A percentile compares a stretch with the other conserved stretches of the same genome.
Evolutionary conservation across 2,329 filamentous ascomycete genomes (phyloP).

Genomic region (Monilinia vaccinii-corymbosi): DNA sequence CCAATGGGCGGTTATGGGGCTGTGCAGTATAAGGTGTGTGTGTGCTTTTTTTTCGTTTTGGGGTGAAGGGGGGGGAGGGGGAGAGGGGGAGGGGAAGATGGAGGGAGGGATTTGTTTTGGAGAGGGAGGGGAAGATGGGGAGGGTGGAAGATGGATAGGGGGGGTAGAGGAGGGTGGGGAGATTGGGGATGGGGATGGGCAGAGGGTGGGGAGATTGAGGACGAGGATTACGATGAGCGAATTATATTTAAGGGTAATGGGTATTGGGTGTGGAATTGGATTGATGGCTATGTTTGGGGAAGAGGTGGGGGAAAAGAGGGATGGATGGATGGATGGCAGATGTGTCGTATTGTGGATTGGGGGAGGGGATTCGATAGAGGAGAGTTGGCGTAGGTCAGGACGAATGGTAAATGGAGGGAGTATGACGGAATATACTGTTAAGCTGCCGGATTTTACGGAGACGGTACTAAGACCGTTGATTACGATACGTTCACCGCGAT

Average conservation of each 20-base stretch:
- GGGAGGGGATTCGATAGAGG: no score
- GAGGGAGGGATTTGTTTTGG: no score
- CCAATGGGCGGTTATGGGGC: conserved; percentile 90
- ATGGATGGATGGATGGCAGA: not conserved
- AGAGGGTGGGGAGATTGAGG: not conserved
- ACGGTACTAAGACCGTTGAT: not conserved
- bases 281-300: not conserved
- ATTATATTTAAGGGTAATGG: not conserved
- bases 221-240: not conserved
- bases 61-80: not conserved
- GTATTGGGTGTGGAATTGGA: no score
- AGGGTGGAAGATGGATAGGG: no score
- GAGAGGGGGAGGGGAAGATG: no score
- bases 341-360: not conserved
- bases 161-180: no score
- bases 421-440: not conserved
- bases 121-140: no score
- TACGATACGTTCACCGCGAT: not conserved
- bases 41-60: conserved; percentile 16
- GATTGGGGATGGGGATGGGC: no score
- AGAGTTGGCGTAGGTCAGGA: no score
- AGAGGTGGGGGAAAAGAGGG: not conserved
- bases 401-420: no score
- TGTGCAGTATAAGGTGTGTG: conserved; percentile 84
- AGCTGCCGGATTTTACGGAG: not conserved